Evolutionary conservation across 257 asterid genomes (phyloP), one percentile per base, ranked within the genome.

Genomic region (Solanum piurae): DNA sequence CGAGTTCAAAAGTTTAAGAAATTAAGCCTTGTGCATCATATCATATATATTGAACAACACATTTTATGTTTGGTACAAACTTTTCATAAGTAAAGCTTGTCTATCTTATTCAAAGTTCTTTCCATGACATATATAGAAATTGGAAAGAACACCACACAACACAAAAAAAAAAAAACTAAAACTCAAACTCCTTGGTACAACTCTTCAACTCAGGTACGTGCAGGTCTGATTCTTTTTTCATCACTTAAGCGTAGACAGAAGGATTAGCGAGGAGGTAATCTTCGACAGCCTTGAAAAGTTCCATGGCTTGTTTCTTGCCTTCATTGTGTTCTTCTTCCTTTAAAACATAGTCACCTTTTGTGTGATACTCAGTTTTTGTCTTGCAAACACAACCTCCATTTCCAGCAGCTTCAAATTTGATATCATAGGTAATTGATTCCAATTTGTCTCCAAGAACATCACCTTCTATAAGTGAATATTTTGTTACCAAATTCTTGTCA

Each of bases 371-470:
- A 34, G 76, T 87, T 25, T 10, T 84, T 5, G 62, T 69, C 46
- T 76, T 87, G 83, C 86, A 62, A 62, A 66, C 42, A 62, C 82
- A 74, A 0, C 91, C 91, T 46, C 91, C 91, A 40, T 87, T 58
- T 18, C 52, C 76, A 34, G 88, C 55, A 9, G 86, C 31, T 29
- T 75, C 91, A 18, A 89, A 44, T 55, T 84, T 83, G 5, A 76
- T 7, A 21, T 75, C 89, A 27, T 89, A 36, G 12, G 79, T 21
- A 58, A 84, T 76, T 5, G 86, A 60, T 58, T 83, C 87, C 36
- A 89, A 12, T 33, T 64, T 86, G 34, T 89, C 91, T 42, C 64
- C 72, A 42, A 83, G 33, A 34, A 72, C 76, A 49, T 44, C 91
- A 6, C 89, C 88, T 68, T 89, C 91, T 4, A 87, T 84, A 5